A percentile compares a stretch with the other conserved stretches of the same genome.
phyloP scores from a whole-genome alignment of 1,139 yeast species.

The Yamadazyma buinensis region DNA sequence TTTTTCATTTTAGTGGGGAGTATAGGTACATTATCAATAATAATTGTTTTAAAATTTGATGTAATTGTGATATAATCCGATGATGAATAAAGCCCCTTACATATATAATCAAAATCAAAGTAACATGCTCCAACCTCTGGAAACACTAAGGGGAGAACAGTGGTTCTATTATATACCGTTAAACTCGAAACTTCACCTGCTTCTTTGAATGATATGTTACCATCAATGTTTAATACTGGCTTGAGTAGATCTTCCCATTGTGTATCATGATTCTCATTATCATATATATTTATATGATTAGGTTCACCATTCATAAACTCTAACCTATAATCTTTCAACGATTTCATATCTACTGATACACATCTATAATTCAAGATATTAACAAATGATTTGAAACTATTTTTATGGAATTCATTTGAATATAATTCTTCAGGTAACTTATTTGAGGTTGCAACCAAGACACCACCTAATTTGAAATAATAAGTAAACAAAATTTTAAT shows the following conservation, averaged over 20 bases:
- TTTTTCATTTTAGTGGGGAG: slow-evolving; percentile 57
- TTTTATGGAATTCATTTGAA: slow-evolving; percentile 58
- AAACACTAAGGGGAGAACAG: slow-evolving; percentile 44
- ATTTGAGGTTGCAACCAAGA: slow-evolving; percentile 68
- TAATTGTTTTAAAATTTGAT: slow-evolving; percentile 51
- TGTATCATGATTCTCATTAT: slow-evolving; percentile 20
- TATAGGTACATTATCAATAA: slow-evolving; percentile 61
- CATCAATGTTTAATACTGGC: slow-evolving; percentile 16
- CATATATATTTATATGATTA: slow-evolving; percentile 28
- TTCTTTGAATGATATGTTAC: slow-evolving; percentile 13
- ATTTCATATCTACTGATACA: slow-evolving; percentile 59
- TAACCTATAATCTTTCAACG: slow-evolving; percentile 53
- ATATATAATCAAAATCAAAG: slow-evolving; percentile 53
- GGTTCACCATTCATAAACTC: slow-evolving; percentile 25
- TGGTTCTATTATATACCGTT: slow-evolving; percentile 53
- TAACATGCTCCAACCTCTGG: slow-evolving; percentile 38
- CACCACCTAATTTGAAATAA: slow-evolving; percentile 72
- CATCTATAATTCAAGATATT: slow-evolving; percentile 59
- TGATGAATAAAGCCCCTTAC: slow-evolving; percentile 57
- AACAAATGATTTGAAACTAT: slow-evolving; percentile 55
- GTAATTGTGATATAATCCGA: slow-evolving; percentile 71
- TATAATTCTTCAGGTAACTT: slow-evolving; percentile 68
- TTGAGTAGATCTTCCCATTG: slow-evolving; percentile 36
- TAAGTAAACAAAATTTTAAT: slow-evolving; percentile 61
- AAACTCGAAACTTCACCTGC: slow-evolving; percentile 28